Conservation (phyloP, 257 asterid species). For the Linderniella brevidens region DNA sequence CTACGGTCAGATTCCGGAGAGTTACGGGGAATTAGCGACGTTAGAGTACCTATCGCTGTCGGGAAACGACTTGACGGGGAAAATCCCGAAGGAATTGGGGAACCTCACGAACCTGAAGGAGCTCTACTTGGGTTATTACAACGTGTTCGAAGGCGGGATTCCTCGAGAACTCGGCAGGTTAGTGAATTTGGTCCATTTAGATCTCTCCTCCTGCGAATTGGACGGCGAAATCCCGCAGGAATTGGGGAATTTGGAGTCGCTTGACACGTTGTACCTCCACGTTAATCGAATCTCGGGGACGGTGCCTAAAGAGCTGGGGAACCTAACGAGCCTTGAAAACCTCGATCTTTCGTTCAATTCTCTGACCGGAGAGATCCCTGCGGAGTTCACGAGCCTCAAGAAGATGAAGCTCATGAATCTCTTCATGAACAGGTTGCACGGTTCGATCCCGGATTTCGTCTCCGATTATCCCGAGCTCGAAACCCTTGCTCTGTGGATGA, state of each 20-base stretch:
- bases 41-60: slow-evolving; percentile 65
- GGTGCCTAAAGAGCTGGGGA: slow-evolving; percentile 63
- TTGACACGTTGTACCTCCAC: slow-evolving; percentile 56
- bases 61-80: slow-evolving; percentile 70
- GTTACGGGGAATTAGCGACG: slow-evolving; percentile 36
- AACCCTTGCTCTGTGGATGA: slow-evolving; percentile 70
- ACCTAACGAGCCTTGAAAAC: slow-evolving; percentile 44
- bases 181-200: slow-evolving; percentile 49
- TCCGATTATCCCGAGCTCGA: slow-evolving; percentile 53
- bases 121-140: slow-evolving; percentile 66
- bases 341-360: slow-evolving; percentile 76
- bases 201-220: slow-evolving; percentile 57
- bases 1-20: slow-evolving; percentile 40
- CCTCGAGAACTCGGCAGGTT: slow-evolving; percentile 71
- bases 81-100: slow-evolving; percentile 56
- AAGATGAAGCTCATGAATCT: slow-evolving; percentile 46
- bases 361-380: slow-evolving; percentile 75
- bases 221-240: slow-evolving; percentile 67
- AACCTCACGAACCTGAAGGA: slow-evolving; percentile 65
- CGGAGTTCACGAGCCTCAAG: slow-evolving; percentile 39
- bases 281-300: slow-evolving; percentile 52
- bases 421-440: slow-evolving; percentile 70
- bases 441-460: slow-evolving; percentile 64
- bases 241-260: slow-evolving; percentile 44
- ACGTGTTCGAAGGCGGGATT: slow-evolving; percentile 58